phyloP scores from a whole-genome alignment of 768 basidiomycete species.

The Cystobasidium onofrii region DNA sequence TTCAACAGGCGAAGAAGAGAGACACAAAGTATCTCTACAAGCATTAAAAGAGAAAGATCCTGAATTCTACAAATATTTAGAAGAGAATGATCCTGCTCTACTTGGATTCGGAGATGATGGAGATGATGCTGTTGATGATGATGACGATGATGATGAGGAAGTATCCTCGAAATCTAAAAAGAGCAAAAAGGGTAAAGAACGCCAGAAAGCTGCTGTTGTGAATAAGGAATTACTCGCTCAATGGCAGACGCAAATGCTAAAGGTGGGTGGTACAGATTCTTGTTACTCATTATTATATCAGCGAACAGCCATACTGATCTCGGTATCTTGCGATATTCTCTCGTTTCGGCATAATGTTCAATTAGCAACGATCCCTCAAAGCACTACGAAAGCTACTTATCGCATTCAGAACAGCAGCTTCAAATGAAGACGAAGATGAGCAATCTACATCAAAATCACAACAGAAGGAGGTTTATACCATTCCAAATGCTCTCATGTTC shows the following conservation, averaged over 20 bases:
- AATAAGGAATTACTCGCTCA: conserved; percentile 62
- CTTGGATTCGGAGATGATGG: conserved; percentile 59
- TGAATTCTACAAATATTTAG: conserved; percentile 96
- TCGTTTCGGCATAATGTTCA: no score
- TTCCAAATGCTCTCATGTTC: conserved; percentile 78
- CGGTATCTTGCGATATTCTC: no score
- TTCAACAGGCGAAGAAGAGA: conserved; percentile 59
- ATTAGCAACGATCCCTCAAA: conserved; percentile 72
- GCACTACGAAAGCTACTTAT: conserved; percentile 73
- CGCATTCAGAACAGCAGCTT: conserved; percentile 81
- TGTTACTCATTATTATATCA: no score
- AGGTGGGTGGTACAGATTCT: no score
- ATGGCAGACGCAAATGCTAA: conserved; percentile 84
- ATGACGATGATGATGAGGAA: conserved; percentile 50
- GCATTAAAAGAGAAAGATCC: conserved; percentile 91
- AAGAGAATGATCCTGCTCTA: conserved; percentile 89
- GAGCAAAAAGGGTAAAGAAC: conserved; percentile 50
- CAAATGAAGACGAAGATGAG: conserved; percentile 78
- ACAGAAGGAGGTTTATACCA: conserved; percentile 59
- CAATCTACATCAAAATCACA: conserved; percentile 39
- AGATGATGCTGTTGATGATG: conserved; percentile 49
- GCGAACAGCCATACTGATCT: no score
- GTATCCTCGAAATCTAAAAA: conserved; percentile 46
- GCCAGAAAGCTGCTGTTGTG: conserved; percentile 52
- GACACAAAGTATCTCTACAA: conserved; percentile 72